Conservation (phyloP, 208 protist genomes). For the Porcisia hertigi region DNA sequence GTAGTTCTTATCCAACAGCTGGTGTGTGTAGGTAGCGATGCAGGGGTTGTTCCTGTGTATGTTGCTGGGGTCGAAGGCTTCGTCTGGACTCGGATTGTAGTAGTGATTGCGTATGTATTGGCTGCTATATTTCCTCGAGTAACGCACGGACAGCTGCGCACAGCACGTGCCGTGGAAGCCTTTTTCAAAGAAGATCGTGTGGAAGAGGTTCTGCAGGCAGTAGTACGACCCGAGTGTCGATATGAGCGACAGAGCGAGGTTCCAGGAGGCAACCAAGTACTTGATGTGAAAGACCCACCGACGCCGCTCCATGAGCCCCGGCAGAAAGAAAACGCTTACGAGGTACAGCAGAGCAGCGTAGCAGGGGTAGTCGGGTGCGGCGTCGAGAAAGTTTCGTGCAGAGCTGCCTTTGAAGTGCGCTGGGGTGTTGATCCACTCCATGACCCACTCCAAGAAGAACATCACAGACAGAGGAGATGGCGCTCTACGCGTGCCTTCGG, state of each 20-base stretch:
- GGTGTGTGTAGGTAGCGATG: conserved; percentile 25
- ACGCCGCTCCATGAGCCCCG: conserved; percentile 22
- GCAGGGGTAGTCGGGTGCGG: conserved; percentile 34
- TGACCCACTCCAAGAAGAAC: conserved; percentile 3
- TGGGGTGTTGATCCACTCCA: conserved; percentile 28
- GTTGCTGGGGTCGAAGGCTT: conserved; percentile 11
- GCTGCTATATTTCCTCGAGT: background rate
- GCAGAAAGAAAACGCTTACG: conserved; percentile 29
- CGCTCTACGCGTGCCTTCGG: background rate
- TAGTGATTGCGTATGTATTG: conserved; percentile 33
- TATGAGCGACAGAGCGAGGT: conserved; percentile 74
- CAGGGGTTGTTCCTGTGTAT: conserved; percentile 18
- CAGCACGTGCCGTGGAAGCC: conserved; percentile 24
- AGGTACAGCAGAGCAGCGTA: conserved; percentile 31
- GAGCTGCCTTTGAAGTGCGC: conserved; percentile 40
- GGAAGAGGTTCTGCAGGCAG: conserved; percentile 30
- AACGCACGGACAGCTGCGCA: conserved; percentile 49
- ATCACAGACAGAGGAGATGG: background rate
- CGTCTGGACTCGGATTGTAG: conserved; percentile 36
- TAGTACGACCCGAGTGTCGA: conserved; percentile 60
- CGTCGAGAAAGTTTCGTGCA: conserved; percentile 27
- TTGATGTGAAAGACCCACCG: conserved; percentile 32
- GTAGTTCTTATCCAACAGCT: conserved; percentile 28
- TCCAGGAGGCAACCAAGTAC: conserved; percentile 71
- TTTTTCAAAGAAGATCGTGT: conserved; percentile 29